A percentile compares a stretch with the other conserved stretches of the same genome.
These are phyloP conservation scores for Monilinia aucupariae DNA, from an alignment of 2,329 filamentous ascomycete species.

Conservation along the genomic window DNA sequence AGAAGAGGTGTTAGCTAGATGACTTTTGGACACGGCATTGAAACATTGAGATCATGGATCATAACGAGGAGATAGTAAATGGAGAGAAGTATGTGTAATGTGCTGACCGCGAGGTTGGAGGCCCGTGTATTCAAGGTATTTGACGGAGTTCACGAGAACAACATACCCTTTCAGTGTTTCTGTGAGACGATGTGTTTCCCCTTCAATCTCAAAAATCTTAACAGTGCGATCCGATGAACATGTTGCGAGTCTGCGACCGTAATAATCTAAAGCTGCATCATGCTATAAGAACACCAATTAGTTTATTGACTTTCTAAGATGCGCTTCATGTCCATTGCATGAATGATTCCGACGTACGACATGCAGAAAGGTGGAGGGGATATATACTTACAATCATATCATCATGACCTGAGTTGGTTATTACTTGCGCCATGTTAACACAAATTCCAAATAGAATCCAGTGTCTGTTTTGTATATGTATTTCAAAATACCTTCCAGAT, in stretches of 20 bases:
- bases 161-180: constrained; percentile 89
- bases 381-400: constrained; percentile 83
- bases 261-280: constrained; percentile 98
- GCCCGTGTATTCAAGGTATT: neutral
- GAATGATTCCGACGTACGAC: neutral
- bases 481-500: neutral
- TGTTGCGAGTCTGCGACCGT: constrained; percentile 89
- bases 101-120: neutral
- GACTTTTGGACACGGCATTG: too few relatives aligned
- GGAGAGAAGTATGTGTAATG: neutral
- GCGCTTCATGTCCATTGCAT: neutral
- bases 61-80: neutral
- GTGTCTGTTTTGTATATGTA: constrained; percentile 10
- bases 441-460: constrained; percentile 4
- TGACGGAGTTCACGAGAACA: neutral
- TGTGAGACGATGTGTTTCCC: constrained; percentile 79
- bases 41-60: neutral
- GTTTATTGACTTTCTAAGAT: neutral
- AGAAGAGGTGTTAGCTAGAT: constrained; percentile 2
- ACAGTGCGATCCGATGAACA: constrained; percentile 98
- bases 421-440: constrained; percentile 62
- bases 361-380: neutral
- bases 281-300: constrained; percentile 54
- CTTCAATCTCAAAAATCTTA: constrained; percentile 98
- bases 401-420: constrained; percentile 86